Conservation (phyloP, 1,284 basidiomycete species). For the Leccinum glutinopallens region DNA sequence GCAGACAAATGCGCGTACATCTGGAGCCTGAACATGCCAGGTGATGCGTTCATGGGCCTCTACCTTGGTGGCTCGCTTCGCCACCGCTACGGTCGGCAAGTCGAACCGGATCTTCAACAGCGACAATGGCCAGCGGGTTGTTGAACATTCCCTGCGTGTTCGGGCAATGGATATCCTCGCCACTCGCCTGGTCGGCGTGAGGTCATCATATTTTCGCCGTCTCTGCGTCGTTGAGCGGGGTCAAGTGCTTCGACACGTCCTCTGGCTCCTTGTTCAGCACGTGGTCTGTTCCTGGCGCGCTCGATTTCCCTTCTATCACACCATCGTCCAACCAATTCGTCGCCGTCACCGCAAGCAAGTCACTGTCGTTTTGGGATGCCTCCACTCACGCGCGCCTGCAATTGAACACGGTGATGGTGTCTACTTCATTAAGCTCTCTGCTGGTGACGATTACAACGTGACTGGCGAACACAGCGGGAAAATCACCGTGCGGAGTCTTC, state of each 20-base stretch:
- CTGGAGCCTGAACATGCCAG: background rate
- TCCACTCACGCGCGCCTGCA: background rate
- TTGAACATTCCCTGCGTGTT: background rate
- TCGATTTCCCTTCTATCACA: background rate
- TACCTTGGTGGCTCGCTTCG: background rate
- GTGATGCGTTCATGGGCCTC: background rate
- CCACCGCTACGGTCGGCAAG: background rate
- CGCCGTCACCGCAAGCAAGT: background rate
- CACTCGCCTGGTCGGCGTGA: background rate
- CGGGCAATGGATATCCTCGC: background rate
- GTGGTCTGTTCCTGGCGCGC: background rate
- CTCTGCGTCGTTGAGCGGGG: background rate
- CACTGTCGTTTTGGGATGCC: background rate
- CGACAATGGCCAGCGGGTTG: background rate
- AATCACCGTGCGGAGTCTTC: background rate
- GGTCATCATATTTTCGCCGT: background rate
- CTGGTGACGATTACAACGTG: background rate
- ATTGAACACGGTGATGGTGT: background rate
- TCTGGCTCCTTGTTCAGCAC: background rate
- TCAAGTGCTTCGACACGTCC: conserved; percentile 1
- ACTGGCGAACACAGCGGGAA: background rate
- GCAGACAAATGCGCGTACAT: background rate
- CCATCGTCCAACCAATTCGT: background rate
- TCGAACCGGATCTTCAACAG: background rate
- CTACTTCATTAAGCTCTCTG: background rate